Conservation (phyloP, 2,329 filamentous ascomycete species). For the Aspergillus sp. region DNA sequence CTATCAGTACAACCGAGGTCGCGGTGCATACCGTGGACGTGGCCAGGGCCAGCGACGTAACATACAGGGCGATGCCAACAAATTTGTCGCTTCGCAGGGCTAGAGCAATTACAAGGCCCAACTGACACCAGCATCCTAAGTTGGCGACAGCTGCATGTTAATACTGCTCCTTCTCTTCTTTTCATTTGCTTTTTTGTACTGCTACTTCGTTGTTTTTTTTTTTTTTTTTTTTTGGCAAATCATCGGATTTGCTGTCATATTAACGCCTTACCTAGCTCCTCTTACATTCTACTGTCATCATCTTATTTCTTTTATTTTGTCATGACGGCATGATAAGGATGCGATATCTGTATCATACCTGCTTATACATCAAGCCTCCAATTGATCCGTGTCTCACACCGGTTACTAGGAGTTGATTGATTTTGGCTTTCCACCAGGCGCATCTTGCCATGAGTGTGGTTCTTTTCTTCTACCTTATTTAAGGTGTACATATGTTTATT, state of each 20-base stretch:
- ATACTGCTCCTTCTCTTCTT: neutral
- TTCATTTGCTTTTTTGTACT: neutral
- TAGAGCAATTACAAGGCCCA: constrained; percentile 25
- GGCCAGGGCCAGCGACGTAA: constrained; percentile 38
- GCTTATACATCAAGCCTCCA: neutral
- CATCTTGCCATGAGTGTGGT: constrained; percentile 1
- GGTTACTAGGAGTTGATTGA: neutral
- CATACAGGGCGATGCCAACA: constrained; percentile 26
- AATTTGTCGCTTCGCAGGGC: constrained; percentile 19
- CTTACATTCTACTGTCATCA: neutral
- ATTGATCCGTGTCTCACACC: neutral
- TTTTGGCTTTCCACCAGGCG: neutral
- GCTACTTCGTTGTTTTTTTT: neutral
- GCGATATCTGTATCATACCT: constrained; percentile 25
- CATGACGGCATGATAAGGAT: constrained; percentile 12
- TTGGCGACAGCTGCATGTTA: neutral
- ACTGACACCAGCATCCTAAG: constrained; percentile 24
- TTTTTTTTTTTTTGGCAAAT: neutral
- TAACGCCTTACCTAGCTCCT: neutral
- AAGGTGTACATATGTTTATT: constrained; percentile 13
- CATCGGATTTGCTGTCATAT: neutral
- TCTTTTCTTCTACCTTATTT: constrained; percentile 4
- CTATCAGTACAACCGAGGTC: constrained; percentile 32
- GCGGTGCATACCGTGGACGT: constrained; percentile 39
- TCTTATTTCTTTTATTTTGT: neutral